Conservation (phyloP, 768 basidiomycete species). For the Leccinum ochraceum region DNA sequence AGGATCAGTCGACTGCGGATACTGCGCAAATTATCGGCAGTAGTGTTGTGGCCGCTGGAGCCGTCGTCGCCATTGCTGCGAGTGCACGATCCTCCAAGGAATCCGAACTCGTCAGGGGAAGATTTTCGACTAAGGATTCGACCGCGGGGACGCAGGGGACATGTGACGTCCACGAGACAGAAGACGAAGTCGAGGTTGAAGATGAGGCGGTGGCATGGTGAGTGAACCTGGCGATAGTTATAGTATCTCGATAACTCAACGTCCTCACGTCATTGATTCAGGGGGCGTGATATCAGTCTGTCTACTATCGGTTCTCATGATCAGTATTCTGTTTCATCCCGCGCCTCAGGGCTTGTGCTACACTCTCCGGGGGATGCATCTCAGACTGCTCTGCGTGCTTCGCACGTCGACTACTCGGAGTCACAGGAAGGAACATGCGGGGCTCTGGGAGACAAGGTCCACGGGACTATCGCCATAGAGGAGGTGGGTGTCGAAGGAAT, state of each 20-base stretch:
- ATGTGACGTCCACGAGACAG: background rate
- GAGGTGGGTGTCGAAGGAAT: background rate
- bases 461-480: background rate
- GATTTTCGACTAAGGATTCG: background rate
- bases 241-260: background rate
- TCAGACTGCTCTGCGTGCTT: background rate
- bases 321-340: background rate
- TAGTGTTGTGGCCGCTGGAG: background rate
- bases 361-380: background rate
- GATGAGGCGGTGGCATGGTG: conserved; percentile 4
- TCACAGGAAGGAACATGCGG: background rate
- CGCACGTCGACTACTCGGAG: background rate
- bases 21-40: background rate
- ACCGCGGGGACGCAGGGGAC: background rate
- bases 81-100: background rate
- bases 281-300: background rate
- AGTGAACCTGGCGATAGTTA: background rate
- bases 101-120: background rate
- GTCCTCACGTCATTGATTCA: background rate
- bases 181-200: background rate
- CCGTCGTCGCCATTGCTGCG: background rate
- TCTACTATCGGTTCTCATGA: background rate
- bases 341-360: background rate
- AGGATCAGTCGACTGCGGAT: background rate
- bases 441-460: background rate